Evolutionary conservation across 257 asterid species (phyloP), one percentile per base, ranked within the genome.

Genomic region (Pogostemon cablin): DNA sequence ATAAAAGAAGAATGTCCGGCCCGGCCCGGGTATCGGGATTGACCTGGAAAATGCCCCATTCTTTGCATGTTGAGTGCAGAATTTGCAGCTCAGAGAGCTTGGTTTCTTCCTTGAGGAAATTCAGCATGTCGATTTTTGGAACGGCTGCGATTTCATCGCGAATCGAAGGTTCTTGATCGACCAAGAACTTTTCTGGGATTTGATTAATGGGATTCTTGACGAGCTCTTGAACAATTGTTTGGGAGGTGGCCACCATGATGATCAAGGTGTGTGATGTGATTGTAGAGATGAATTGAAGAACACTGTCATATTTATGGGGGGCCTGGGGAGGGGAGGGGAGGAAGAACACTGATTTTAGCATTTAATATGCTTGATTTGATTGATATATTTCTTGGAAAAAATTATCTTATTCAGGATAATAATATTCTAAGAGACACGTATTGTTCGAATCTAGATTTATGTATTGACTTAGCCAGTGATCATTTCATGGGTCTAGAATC

Each of bases 41-140:
- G 57, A 86, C 96, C 88, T 88, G 93, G 58, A 90, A 88, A 1
- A 90, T 75, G 74, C 95, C 91, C 93, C 89, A 88, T 6, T 85
- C 86, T 83, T 77, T 79, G 81, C 91, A 85, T 42, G 83, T 42
- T 0, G 83, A 34, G 68, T 85, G 86, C 70, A 90, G 67, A 63
- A 73, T 80, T 35, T 85, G 54, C 1, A 85, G 79, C 11, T 82
- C 82, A 6, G 52, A 54, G 73, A 4, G 40, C 67, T 65, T 87
- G 1, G 61, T 72, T 53, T 76, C 77, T 5, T 39, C 58, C 15
- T 40, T 6, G 37, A 78, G 69, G 71, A 83, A 71, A 3, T 60
- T 62, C 12, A 71, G 58, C 84, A 90, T 60, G 81, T 90, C 82
- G 50, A 90, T 25, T 1, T 73, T 38, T 0, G 96, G 95, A 46